These are phyloP conservation scores for Alternaria longipes DNA, from an alignment of 2,329 filamentous ascomycete species.

Conservation along the genomic window DNA sequence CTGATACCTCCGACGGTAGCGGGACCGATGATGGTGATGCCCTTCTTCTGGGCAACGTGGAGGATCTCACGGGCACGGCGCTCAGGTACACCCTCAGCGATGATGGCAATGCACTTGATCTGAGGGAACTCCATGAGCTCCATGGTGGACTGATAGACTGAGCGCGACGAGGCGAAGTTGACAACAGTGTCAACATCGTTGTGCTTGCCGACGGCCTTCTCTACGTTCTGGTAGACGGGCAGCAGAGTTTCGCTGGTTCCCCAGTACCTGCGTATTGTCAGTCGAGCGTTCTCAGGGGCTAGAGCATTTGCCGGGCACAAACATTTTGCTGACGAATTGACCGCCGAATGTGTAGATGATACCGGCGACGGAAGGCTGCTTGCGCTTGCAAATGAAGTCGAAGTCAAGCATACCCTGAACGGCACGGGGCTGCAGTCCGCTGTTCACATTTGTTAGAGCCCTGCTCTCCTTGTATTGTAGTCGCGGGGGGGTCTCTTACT, in stretches of 20 bases:
- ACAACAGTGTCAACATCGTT: slow-evolving; percentile 96
- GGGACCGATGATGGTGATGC: slow-evolving; percentile 97
- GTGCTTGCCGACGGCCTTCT: slow-evolving; percentile 96
- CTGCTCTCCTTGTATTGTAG: slow-evolving; percentile 7
- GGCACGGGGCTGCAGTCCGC: slow-evolving; percentile 89
- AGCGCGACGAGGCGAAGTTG: slow-evolving; percentile 99
- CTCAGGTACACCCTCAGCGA: slow-evolving; percentile 98
- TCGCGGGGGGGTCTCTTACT: slow-evolving; percentile 63
- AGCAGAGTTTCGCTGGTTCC: slow-evolving; percentile 98
- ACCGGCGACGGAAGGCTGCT: slow-evolving; percentile 93
- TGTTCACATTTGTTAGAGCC: slow-evolving; percentile 48
- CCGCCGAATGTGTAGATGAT: slow-evolving; percentile 99
- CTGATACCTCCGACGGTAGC: slow-evolving; percentile 99
- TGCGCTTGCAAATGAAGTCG: slow-evolving; percentile 99
- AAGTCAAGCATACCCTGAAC: slow-evolving; percentile 83
- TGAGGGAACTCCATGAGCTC: slow-evolving; percentile 97
- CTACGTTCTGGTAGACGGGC: slow-evolving; percentile 94
- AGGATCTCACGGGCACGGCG: slow-evolving; percentile 97
- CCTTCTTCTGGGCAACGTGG: slow-evolving; percentile 96
- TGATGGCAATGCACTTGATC: slow-evolving; percentile 98
- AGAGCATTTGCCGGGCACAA: slow-evolving; percentile 44
- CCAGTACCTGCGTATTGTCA: slow-evolving; percentile 75
- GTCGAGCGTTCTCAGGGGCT: slow-evolving; percentile 25
- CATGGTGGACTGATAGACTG: slow-evolving; percentile 98
- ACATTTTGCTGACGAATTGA: slow-evolving; percentile 99